phyloP scores from a whole-genome alignment of 768 basidiomycete genomes.

The Amanita exitialis region DNA sequence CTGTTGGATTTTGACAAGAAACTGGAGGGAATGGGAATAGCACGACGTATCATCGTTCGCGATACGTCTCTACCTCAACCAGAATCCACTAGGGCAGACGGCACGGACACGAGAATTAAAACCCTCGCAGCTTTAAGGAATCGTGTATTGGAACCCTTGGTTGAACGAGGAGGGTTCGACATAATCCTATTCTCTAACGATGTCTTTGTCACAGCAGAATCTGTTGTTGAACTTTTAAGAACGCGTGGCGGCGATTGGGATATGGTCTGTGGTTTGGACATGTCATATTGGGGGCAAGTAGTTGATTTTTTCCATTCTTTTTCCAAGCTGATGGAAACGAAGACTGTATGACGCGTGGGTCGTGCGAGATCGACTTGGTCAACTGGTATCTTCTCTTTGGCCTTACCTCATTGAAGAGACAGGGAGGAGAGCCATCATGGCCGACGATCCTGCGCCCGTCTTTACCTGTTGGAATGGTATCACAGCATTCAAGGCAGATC shows the following conservation, averaged over 20 bases:
- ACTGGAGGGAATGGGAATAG: background rate
- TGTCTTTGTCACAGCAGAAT: background rate
- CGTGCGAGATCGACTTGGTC: constrained; percentile 22
- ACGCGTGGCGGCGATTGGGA: background rate
- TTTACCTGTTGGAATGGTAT: constrained; percentile 39
- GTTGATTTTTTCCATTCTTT: background rate
- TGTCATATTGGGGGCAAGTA: constrained; percentile 2
- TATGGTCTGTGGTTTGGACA: constrained; percentile 1
- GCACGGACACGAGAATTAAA: background rate
- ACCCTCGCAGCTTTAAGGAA: background rate
- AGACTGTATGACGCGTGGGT: constrained; percentile 30
- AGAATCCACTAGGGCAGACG: background rate
- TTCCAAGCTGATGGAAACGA: background rate
- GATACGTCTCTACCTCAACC: background rate
- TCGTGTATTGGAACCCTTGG: background rate
- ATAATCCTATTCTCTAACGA: constrained; percentile 3
- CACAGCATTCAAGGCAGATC: constrained; percentile 27
- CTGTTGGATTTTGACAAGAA: background rate
- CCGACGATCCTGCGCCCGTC: constrained; percentile 30
- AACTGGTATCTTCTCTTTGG: constrained; percentile 21
- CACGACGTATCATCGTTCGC: background rate
- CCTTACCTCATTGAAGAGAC: constrained; percentile 32
- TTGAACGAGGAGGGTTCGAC: constrained; percentile 1
- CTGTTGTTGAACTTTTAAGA: background rate
- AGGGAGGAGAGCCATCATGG: constrained; percentile 22